Base-by-base conservation (phyloP, 768 basidiomycete genomes). In the Suillus plorans region DNA sequence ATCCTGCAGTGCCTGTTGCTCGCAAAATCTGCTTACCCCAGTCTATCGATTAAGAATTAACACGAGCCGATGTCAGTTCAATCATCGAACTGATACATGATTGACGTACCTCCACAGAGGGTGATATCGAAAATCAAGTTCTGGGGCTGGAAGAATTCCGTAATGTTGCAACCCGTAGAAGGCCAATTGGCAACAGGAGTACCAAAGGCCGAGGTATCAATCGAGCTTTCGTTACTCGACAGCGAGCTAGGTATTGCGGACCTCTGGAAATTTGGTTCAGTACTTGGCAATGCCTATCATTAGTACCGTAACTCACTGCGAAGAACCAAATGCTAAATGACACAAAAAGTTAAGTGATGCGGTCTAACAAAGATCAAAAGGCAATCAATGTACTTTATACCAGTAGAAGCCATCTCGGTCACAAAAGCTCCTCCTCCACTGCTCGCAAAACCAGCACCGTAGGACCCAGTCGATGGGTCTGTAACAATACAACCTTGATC, bases 91-190 rank as follows among this genome's bases (percentile, higher is more conserved):
- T 16, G 13, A 20, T 69, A 68, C 61, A 73, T 61, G 41, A 61
- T 47, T 55, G 57, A 82, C 82, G 67, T 44, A 81, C 81, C 81
- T 72, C 88, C 88, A 61, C 89, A 90, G 7, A 89, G 81, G 1
- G 90, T 90, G 64, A 92, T 92, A 70, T 90, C 87, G 63, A 92
- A 85, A 20, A 91, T 86, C 50, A 92, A 80, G 64, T 85, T 80
- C 70, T 92, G 90, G 0, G 86, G 79, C 60, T 81, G 76, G 72
- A 90, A 89, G 75, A 81, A 89, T 22, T 77, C 68, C 60, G 79
- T 76, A 39, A 86, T 78, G 42, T 77, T 72, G 74, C 92, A 93
- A 28, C 80, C 80, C 18, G 80, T 78, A 2, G 83, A 75, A 5
- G 87, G 84, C 84, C 87, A 93, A 69, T 89, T 89, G 1, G 84